A percentile compares a stretch with the other conserved stretches of the same genome.
Evolutionary conservation across 78 protist genomes (phyloP).

Genomic region (Dictyostelium citrinum): DNA sequence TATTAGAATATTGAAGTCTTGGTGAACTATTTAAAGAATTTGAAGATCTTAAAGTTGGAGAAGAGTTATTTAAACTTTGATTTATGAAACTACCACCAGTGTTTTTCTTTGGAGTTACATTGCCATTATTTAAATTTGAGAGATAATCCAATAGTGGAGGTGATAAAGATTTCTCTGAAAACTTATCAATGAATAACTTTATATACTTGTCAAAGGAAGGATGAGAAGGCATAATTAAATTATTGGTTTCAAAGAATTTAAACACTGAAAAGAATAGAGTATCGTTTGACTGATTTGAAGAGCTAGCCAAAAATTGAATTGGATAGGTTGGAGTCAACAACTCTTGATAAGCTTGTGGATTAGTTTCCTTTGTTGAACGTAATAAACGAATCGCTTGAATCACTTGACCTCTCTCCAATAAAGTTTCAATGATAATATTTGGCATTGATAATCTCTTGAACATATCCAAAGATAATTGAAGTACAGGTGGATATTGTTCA

Average conservation of each 20-base stretch:
- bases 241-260: conserved; percentile 58
- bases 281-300: conserved; percentile 30
- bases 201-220: conserved; percentile 27
- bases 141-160: neutral
- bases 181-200: conserved; percentile 31
- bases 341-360: conserved; percentile 19
- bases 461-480: conserved; percentile 75
- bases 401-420: conserved; percentile 47
- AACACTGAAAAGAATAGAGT: conserved; percentile 47
- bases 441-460: conserved; percentile 45
- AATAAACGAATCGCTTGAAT: conserved; percentile 35
- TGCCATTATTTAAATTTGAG: neutral
- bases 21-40: neutral
- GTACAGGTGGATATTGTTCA: conserved; percentile 65
- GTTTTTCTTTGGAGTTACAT: neutral
- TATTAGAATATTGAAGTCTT: neutral
- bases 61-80: neutral
- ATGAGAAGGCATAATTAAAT: neutral
- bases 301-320: neutral
- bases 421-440: conserved; percentile 46
- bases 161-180: neutral
- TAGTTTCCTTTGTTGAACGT: conserved; percentile 2
- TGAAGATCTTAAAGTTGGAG: neutral
- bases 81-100: neutral
- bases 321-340: conserved; percentile 4